A percentile compares a stretch with the other conserved stretches of the same genome.
Evolutionary conservation across 129 eudicot species (phyloP).

Genomic region (Calendula officinalis): DNA sequence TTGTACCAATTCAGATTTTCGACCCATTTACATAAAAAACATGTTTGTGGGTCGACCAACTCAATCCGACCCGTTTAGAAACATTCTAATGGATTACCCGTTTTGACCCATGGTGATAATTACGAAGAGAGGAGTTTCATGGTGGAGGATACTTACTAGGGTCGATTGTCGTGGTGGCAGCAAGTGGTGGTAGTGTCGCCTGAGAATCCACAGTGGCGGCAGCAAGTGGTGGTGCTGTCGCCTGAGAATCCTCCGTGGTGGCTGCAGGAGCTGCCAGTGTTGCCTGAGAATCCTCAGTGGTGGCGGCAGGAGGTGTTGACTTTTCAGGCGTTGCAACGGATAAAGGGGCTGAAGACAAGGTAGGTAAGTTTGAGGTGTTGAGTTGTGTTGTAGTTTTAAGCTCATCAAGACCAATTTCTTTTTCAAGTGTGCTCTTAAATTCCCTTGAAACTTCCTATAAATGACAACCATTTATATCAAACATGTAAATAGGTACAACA

Average conservation of each 20-base stretch:
- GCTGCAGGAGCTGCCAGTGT: not conserved
- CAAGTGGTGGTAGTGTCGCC: constrained; percentile 1
- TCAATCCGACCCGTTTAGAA: not conserved
- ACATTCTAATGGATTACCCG: not conserved
- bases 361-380: constrained; percentile 7
- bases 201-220: constrained; percentile 9
- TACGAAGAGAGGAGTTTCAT: not conserved
- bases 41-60: not conserved
- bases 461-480: constrained; percentile 3
- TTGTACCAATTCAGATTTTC: not conserved
- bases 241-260: constrained; percentile 13
- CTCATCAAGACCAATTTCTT: constrained; percentile 87
- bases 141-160: constrained; percentile 16
- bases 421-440: constrained; percentile 81
- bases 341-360: constrained; percentile 6
- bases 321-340: constrained; percentile 19
- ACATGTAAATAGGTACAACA: not conserved
- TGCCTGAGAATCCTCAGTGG: not conserved
- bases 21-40: not conserved
- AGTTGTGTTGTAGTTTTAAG: constrained; percentile 33
- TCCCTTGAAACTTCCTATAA: constrained; percentile 69
- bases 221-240: not conserved
- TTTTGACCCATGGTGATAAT: not conserved
- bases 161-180: constrained; percentile 6
- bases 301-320: not conserved